Conservation (phyloP, 2,329 filamentous ascomycete genomes). For the Aspergillus aculeatus region DNA sequence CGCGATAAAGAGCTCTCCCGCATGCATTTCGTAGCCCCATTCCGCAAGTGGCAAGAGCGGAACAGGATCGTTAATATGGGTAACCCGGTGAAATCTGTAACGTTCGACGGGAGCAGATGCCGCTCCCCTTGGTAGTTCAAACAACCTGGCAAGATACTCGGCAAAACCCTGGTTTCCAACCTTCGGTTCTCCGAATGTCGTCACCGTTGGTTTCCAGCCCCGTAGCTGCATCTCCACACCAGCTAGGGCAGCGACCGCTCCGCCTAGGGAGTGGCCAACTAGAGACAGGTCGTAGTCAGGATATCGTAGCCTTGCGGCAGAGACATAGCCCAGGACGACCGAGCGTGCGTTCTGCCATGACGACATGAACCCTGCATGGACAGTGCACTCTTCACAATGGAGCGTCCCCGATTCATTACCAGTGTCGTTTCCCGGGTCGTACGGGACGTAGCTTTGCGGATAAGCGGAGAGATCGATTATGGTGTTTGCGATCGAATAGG, state of each 20-base stretch:
- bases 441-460: constrained; percentile 87
- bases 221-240: constrained; percentile 74
- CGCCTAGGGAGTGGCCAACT: constrained; percentile 88
- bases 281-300: constrained; percentile 73
- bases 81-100: constrained; percentile 69
- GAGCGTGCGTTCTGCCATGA: constrained; percentile 77
- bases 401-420: constrained; percentile 45
- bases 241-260: constrained; percentile 85
- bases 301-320: constrained; percentile 58
- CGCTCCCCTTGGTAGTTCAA: constrained; percentile 35
- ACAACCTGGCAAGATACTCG: constrained; percentile 54
- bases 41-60: constrained; percentile 80
- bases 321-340: constrained; percentile 66
- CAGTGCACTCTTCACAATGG: constrained; percentile 81
- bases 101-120: constrained; percentile 14
- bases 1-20: constrained; percentile 82
- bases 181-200: constrained; percentile 87
- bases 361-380: constrained; percentile 84
- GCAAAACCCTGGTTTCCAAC: constrained; percentile 56
- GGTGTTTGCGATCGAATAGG: constrained; percentile 89
- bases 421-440: constrained; percentile 55
- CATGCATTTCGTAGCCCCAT: constrained; percentile 85
- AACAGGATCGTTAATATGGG: constrained; percentile 82
- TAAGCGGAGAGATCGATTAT: constrained; percentile 86
- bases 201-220: constrained; percentile 75